Evolutionary conservation across 2,329 filamentous ascomycete species (phyloP), one percentile per base, ranked within the genome.

Genomic region (Pseudohalonectria lignicola): DNA sequence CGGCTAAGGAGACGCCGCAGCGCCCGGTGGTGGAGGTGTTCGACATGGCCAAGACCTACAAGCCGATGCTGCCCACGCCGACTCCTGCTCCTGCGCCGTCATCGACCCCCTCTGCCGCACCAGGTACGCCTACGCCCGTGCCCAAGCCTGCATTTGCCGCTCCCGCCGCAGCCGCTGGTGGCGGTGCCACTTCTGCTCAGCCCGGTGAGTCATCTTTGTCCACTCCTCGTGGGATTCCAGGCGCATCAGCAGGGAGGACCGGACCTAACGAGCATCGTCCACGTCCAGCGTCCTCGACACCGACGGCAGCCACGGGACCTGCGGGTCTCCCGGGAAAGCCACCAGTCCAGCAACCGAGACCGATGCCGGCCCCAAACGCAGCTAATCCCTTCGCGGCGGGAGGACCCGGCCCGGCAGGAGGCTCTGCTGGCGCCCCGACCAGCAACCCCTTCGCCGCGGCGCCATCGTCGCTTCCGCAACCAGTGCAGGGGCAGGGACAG

Each of bases 11-110:
- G 34, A 95, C 88, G 1, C 90, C 90, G 0, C 71, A 90, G 49
- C 79, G 78, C 53, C 76, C 87, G 1, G 86, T 96, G 4, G 74
- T 66, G 9, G 87, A 95, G 57, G 88, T 95, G 1, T 95, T 86
- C 84, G 78, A 82, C 45, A 64, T 84, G 39, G 87, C 82, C 0
- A 88, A 90, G 59, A 66, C 62, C 38, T 72, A 76, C 10, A 82
- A 76, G 53, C 66, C 72, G 8, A 48, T 53, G 11, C 53, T 55
- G 16, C 46, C 44, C 4, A 41, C 47, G 2, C 42, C 53, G 15
- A 52, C 53, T 15, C 28, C 18, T 40, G 47, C 28, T 5, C 16
- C 41, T n/a, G 11, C 36, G 10, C 35, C 20, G 11, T 25, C 25
- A 26, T 31, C 35, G 18, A 35, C 26, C 8, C 8, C 13, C 19